These are phyloP conservation scores for Arthroderma sp. DNA, from an alignment of 2,329 filamentous ascomycete species.

Conservation along the genomic window DNA sequence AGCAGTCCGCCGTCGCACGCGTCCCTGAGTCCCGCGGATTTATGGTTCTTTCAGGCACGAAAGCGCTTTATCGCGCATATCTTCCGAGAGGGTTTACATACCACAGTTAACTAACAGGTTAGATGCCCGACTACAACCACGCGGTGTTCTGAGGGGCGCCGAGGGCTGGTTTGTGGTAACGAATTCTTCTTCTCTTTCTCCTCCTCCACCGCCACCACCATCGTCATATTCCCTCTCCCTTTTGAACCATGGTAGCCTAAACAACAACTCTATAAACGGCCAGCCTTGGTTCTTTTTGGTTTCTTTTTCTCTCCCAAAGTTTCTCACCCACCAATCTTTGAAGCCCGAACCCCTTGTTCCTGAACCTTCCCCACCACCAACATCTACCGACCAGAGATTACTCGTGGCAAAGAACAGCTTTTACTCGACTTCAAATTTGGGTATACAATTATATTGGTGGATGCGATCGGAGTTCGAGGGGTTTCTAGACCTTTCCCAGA, in stretches of 20 bases:
- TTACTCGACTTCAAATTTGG: background rate
- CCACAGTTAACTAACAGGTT: background rate
- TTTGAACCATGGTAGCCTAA: background rate
- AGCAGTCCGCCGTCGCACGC: background rate
- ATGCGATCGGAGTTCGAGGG: background rate
- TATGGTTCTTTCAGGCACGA: background rate
- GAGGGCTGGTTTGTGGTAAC: background rate
- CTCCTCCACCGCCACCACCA: background rate
- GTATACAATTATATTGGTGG: conserved; percentile 1
- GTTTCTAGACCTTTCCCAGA: background rate
- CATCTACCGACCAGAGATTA: background rate
- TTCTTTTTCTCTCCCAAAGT: background rate
- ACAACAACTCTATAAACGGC: background rate
- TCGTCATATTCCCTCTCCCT: background rate
- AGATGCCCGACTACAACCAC: background rate
- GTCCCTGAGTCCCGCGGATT: background rate
- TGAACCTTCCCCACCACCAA: background rate
- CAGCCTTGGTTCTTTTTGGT: background rate
- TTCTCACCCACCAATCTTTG: background rate
- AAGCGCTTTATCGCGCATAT: background rate
- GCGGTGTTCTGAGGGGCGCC: background rate
- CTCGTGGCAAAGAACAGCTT: background rate
- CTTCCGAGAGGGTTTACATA: background rate
- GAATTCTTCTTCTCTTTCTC: background rate
- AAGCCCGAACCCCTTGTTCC: background rate